phyloP scores from a whole-genome alignment of 2,329 filamentous ascomycete species.

The Dothideomycetes sp. region DNA sequence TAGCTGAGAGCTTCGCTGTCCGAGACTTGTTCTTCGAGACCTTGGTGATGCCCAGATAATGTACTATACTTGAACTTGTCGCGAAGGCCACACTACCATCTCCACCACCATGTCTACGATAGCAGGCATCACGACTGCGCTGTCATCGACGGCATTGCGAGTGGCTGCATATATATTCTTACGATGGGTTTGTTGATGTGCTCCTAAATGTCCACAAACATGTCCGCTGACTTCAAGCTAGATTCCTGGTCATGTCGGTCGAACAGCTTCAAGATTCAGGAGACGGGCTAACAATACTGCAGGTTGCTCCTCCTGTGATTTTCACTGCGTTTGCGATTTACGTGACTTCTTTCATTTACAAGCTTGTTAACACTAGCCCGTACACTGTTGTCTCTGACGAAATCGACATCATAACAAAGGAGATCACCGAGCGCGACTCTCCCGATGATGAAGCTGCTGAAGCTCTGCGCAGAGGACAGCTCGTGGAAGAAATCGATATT shows the following conservation, averaged over 20 bases:
- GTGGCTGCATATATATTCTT: conserved; percentile 22
- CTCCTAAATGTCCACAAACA: conserved; percentile 7
- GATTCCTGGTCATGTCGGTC: conserved; percentile 27
- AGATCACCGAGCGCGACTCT: conserved; percentile 24
- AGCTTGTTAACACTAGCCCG: conserved; percentile 17
- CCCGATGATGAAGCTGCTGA: conserved; percentile 16
- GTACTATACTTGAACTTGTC: neutral
- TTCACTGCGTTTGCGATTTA: conserved; percentile 34
- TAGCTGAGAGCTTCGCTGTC: too few species aligned
- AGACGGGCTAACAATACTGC: neutral
- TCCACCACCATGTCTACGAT: conserved; percentile 2
- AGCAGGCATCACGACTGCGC: conserved; percentile 9
- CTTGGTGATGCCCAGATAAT: neutral
- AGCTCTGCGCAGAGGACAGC: conserved; percentile 3
- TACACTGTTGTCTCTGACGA: conserved; percentile 23
- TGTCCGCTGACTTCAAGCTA: conserved; percentile 7
- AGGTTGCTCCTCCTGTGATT: conserved; percentile 22
- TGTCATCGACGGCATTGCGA: conserved; percentile 17
- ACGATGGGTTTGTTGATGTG: conserved; percentile 20
- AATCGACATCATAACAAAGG: conserved; percentile 27
- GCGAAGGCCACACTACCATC: too few species aligned
- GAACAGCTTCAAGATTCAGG: neutral
- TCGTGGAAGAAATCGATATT: conserved; percentile 41
- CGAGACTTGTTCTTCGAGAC: too few species aligned
- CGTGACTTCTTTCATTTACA: conserved; percentile 27